These are phyloP conservation scores for Lipomyces starkeyi DNA, from an alignment of 805 yeast genomes.

Conservation along the genomic window DNA sequence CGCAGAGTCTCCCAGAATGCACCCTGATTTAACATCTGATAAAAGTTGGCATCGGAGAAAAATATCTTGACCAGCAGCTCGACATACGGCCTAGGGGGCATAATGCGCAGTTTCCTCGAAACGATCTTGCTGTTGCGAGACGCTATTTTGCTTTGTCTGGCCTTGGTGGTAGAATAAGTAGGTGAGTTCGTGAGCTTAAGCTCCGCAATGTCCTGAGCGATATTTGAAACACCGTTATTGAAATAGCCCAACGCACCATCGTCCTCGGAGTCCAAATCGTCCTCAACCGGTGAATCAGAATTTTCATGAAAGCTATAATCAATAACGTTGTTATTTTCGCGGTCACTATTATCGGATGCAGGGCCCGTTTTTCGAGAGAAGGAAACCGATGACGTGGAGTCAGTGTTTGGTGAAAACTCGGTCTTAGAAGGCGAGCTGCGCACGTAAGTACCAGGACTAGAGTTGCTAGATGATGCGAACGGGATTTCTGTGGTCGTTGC, in stretches of 20 bases:
- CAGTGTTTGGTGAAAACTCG: neutral
- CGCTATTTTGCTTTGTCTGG: slow-evolving; percentile 16
- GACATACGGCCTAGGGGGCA: slow-evolving; percentile 37
- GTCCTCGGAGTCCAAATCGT: slow-evolving; percentile 21
- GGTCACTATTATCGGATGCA: neutral
- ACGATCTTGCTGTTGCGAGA: slow-evolving; percentile 28
- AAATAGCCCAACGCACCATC: slow-evolving; percentile 33
- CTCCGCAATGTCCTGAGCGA: slow-evolving; percentile 36
- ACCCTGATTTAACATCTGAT: slow-evolving; percentile 27
- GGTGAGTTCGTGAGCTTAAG: slow-evolving; percentile 32
- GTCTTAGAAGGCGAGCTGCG: neutral
- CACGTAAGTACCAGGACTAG: neutral
- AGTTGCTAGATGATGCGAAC: neutral
- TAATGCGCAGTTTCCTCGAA: slow-evolving; percentile 26
- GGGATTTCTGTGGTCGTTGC: neutral
- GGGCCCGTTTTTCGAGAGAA: neutral
- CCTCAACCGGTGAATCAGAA: slow-evolving; percentile 14
- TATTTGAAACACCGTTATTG: slow-evolving; percentile 32
- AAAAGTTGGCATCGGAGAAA: slow-evolving; percentile 31
- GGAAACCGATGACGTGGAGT: neutral
- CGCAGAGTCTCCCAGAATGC: slow-evolving; percentile 28
- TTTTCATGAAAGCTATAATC: neutral
- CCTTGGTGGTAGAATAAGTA: slow-evolving; percentile 18
- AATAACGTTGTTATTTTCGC: neutral
- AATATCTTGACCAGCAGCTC: slow-evolving; percentile 29